phyloP scores from a whole-genome alignment of 805 yeast genomes.

The Kurtzmaniella cleridarum region DNA sequence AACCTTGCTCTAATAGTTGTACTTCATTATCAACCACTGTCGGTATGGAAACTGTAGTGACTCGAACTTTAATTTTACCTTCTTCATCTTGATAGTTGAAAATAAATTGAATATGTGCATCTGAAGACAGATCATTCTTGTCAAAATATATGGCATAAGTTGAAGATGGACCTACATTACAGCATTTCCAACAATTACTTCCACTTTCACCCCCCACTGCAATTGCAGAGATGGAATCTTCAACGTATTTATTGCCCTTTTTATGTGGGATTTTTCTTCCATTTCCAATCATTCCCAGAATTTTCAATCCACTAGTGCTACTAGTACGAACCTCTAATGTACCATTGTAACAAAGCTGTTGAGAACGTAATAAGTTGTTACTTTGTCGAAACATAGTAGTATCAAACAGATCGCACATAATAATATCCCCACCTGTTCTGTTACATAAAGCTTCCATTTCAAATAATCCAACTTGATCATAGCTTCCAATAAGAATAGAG shows the following conservation, averaged over 20 bases:
- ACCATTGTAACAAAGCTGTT: constrained; percentile 48
- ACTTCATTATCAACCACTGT: constrained; percentile 36
- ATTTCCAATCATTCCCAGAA: constrained; percentile 61
- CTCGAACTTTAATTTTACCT: constrained; percentile 53
- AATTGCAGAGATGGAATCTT: constrained; percentile 24
- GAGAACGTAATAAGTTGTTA: constrained; percentile 37
- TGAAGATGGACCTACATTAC: constrained; percentile 51
- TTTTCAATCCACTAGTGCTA: constrained; percentile 35
- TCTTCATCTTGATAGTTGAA: constrained; percentile 50
- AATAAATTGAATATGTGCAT: constrained; percentile 45
- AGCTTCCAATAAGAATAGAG: constrained; percentile 58
- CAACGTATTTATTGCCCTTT: constrained; percentile 18
- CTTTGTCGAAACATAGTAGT: constrained; percentile 69
- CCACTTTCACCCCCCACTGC: constrained; percentile 41
- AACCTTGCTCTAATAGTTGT: constrained; percentile 40
- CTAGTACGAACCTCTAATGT: constrained; percentile 53
- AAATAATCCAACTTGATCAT: constrained; percentile 62
- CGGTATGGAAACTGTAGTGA: constrained; percentile 50
- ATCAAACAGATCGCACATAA: constrained; percentile 59
- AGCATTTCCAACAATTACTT: constrained; percentile 57
- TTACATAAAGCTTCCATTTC: constrained; percentile 59
- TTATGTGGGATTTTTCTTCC: constrained; percentile 41
- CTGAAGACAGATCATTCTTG: constrained; percentile 29
- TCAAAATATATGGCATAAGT: constrained; percentile 58
- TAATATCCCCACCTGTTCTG: constrained; percentile 58